These are phyloP conservation scores for Hyaloraphidium curvatum DNA, from an alignment of 192 early-diverging fungal species.

Conservation along the genomic window DNA sequence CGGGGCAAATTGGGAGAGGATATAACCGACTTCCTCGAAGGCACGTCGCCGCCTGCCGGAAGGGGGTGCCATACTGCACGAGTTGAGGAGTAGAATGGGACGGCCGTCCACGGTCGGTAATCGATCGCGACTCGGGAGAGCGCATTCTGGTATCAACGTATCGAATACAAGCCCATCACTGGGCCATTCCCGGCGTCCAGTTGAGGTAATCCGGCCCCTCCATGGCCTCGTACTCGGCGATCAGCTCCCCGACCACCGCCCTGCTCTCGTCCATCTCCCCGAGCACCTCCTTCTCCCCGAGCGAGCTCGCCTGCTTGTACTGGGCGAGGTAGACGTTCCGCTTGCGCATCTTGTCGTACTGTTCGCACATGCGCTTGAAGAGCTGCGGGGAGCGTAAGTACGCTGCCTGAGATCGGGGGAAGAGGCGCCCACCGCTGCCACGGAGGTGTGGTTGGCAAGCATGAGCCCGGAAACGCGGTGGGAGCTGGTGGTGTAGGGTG, in stretches of 20 bases:
- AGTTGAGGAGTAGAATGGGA: neutral
- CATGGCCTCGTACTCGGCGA: conserved; percentile 86
- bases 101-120: neutral
- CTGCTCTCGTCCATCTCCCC: conserved; percentile 84
- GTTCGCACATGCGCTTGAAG: conserved; percentile 77
- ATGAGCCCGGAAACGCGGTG: conserved; percentile 94
- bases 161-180: neutral
- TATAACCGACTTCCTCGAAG: neutral
- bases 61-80: neutral
- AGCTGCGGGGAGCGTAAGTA: conserved; percentile 23
- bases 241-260: conserved; percentile 74
- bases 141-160: neutral
- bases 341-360: conserved; percentile 84
- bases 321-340: conserved; percentile 92
- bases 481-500: conserved; percentile 76
- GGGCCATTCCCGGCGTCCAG: neutral
- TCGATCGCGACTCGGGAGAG: too few species aligned
- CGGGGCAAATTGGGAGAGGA: neutral
- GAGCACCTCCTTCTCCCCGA: conserved; percentile 40
- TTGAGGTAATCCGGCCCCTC: conserved; percentile 72
- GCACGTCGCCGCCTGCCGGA: neutral
- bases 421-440: conserved; percentile 37
- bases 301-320: conserved; percentile 66
- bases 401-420: neutral
- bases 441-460: conserved; percentile 96